Evolutionary conservation across 1,284 basidiomycete genomes (phyloP), one percentile per base, ranked within the genome.

Genomic region (Fomitopsis betulina): DNA sequence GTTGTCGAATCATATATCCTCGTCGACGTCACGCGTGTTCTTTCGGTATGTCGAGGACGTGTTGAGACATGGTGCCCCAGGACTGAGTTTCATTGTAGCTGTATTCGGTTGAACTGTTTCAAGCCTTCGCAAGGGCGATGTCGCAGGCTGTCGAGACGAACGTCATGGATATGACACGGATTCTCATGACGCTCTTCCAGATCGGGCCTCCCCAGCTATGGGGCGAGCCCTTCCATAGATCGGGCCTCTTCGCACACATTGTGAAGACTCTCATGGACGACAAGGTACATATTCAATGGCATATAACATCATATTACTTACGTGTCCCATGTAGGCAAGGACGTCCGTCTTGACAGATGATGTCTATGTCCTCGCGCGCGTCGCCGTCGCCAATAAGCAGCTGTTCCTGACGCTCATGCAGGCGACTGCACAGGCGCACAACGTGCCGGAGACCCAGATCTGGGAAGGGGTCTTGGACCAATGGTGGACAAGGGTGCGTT

Each of bases 1-100:
- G 81, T 96, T 39, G 67, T 93, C n/a, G 90, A 94, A 68, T 91
- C 91, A 1, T 96, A 95, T 71, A 74, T 92, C 57, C 71, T 96
- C 9, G 76, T 93, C 5, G 90, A 93, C 69, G 84, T 85, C 0
- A 58, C 73, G n/a, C 72, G 77, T 6, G 75, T 96, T 53, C 71
- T 92, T 38, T 84, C 89, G 79, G 93, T 93, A 60, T 59, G 75
- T 67, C 12, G 9, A 5, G 6, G 15, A 9, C 6, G 6, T 12
- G 5, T 35, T 23, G 12, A 30, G 10, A 33, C 30, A 47, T 19
- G 47, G 49, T 39, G n/a, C 25, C 43, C 5, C 38, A 54, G 32
- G 50, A 49, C 30, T 27, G 13, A 52, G 12, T 27, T 37, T 21
- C 27, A 19, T 62, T 35, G 21, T 63, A 91, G 86, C 73, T 69